Percentiles rank a stretch among this genome's conserved stretches.
Conservation (phyloP, 176 grass and related monocot species). For the Guadua angustifolia region DNA sequence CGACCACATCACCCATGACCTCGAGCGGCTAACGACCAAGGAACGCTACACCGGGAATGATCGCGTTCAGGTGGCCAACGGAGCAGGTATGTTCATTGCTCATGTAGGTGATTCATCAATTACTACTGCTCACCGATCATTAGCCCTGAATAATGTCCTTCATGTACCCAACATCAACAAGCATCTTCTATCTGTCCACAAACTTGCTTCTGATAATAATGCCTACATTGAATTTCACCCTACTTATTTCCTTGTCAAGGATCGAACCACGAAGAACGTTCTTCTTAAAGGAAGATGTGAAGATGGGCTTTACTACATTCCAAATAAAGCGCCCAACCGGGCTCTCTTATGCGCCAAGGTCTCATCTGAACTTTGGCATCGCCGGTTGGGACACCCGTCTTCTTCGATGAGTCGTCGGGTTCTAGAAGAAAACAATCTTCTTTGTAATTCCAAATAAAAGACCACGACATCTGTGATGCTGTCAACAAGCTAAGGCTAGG, state of each 20-base stretch:
- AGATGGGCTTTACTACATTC: background rate
- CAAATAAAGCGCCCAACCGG: fast-evolving
- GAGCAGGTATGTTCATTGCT: background rate
- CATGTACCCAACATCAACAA: background rate
- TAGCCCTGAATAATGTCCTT: fast-evolving
- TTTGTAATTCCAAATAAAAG: background rate
- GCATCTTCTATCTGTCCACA: background rate
- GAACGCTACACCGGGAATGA: background rate
- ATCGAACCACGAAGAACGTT: background rate
- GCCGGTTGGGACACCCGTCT: fast-evolving
- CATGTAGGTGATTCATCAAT: background rate
- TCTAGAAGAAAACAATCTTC: fast-evolving
- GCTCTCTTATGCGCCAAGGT: fast-evolving
- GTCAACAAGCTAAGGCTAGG: no score
- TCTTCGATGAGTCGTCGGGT: fast-evolving
- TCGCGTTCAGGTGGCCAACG: background rate
- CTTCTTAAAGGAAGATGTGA: background rate
- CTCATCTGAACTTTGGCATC: fast-evolving
- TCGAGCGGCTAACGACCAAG: background rate
- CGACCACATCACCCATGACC: background rate
- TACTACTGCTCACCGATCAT: background rate
- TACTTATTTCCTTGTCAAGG: background rate
- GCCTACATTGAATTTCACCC: background rate
- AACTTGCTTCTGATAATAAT: background rate
- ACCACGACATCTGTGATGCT: fast-evolving